Evolutionary conservation across 495 filamentous ascomycete genomes (phyloP), one percentile per base, ranked within the genome.

Genomic region (Gamarada debralockiae): DNA sequence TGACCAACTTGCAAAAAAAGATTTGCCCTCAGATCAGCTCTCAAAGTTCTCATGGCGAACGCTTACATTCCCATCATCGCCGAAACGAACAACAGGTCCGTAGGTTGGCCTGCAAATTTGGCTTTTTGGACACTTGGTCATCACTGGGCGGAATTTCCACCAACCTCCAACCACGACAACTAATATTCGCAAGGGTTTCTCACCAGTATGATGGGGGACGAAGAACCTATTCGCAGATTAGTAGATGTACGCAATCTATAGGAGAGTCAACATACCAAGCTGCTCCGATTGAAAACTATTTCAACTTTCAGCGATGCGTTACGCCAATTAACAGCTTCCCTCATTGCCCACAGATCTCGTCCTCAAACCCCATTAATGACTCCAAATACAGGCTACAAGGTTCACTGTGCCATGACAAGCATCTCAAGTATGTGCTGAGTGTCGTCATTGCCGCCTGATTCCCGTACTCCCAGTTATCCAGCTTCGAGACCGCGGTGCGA

Each of bases 201-300:
- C 31, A 47, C 50, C 37, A 55, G 48, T 50, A 44, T 17, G 27
- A 42, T 36, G 25, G 53, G 53, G 41, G 48, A 57, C 34, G 45
- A 40, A 47, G 52, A 31, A 48, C 59, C 49, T 56, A 50, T 44
- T 23, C 3, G 40, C 31, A 52, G 43, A 52, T 61, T 33, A 46
- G 50, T 44, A 51, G 42, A 41, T 33, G 53, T 44, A 18, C 29
- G 38, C n/a, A 38, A 15, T 34, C 22, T 42, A 40, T 55, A 42
- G 44, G 48, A 52, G 52, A 56, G 46, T 50, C 21, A 38, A 34
- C 56, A 34, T 52, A 62, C 56, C 50, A 50, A 50, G 50, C 55
- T 60, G 67, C 75, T 81, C 75, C 66, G 77, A 79, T 81, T 81
- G 77, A 79, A 81, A 81, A 81, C 77, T 81, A 73, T 60, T 59